Evolutionary conservation across 176 grass and related monocot species (phyloP).

Genomic region (Echinochloa phyllopogon): DNA sequence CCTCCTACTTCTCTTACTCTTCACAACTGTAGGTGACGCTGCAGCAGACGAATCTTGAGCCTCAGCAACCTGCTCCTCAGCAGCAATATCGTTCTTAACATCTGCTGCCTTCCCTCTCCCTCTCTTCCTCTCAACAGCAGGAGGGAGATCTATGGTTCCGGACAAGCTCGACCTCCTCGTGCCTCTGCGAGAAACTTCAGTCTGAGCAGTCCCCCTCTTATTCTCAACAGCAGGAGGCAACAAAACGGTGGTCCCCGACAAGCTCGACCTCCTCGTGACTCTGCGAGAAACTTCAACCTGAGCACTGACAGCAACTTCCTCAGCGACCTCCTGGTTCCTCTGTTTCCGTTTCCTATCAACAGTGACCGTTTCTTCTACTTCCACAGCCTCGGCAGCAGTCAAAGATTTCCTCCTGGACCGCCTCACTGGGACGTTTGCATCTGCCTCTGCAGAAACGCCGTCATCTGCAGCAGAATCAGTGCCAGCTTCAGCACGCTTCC

Average conservation of each 20-base stretch:
- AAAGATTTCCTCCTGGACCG: slow-evolving; percentile 14
- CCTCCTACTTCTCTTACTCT: slow-evolving; percentile 20
- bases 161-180: slow-evolving; percentile 30
- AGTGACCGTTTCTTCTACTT: not conserved
- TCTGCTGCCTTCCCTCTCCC: not conserved
- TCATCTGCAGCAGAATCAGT: not conserved
- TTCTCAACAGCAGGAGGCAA: slow-evolving; percentile 34
- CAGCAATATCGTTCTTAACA: not conserved
- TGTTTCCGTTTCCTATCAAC: slow-evolving; percentile 35
- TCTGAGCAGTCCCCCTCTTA: slow-evolving; percentile 1
- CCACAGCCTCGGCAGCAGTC: not conserved
- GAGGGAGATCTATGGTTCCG: not conserved
- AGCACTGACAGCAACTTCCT: not conserved
- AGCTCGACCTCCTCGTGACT: slow-evolving; percentile 37
- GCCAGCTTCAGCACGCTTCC: not conserved
- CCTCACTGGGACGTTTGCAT: not conserved
- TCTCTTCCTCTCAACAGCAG: slow-evolving; percentile 40
- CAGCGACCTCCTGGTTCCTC: not conserved
- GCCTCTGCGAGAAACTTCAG: slow-evolving; percentile 28
- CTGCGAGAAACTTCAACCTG: slow-evolving; percentile 21
- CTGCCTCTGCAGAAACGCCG: not conserved
- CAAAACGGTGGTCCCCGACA: not conserved
- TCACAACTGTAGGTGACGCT: not conserved
- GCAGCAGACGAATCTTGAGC: not conserved
- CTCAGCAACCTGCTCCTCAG: not conserved